Evolutionary conservation across 139 green algal genomes (phyloP).

Genomic region (Coelastrella sp.): DNA sequence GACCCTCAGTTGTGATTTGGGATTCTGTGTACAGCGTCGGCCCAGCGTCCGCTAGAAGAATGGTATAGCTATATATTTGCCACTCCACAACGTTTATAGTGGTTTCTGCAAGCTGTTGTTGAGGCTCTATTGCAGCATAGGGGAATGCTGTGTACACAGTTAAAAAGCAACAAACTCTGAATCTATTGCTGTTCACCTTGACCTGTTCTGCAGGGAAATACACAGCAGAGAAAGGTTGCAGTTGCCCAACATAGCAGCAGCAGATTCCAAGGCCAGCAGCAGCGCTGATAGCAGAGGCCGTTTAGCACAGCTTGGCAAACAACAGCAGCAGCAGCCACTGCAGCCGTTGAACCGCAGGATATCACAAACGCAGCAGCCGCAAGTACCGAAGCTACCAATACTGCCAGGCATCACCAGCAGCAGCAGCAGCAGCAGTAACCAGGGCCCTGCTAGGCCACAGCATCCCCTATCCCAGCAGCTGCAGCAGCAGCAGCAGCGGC

Average conservation of each 20-base stretch:
- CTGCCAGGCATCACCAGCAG: neutral
- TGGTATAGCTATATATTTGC: no score
- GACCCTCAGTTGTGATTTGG: no score
- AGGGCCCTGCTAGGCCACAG: neutral
- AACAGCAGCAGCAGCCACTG: neutral
- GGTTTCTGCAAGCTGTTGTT: no score
- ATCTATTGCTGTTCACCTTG: neutral
- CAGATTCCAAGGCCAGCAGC: neutral
- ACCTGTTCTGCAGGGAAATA: neutral
- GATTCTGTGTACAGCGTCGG: no score
- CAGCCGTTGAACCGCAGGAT: neutral
- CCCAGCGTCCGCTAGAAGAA: no score
- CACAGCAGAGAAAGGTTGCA: neutral
- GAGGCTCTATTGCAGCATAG: no score
- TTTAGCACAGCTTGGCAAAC: neutral
- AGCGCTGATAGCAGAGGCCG: neutral
- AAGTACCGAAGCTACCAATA: neutral
- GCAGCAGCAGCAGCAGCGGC: slow-evolving; percentile 31
- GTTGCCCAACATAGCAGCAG: neutral
- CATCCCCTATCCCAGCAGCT: slow-evolving; percentile 14
- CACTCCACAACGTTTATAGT: no score
- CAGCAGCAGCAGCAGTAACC: slow-evolving; percentile 36
- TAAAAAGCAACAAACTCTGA: neutral
- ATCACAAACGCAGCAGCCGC: slow-evolving; percentile 15
- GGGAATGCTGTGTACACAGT: neutral